Percentiles rank a stretch among this genome's conserved stretches.
Evolutionary conservation across 2,329 filamentous ascomycete genomes (phyloP).

Genomic region (Chalaropsis ovoidea): DNA sequence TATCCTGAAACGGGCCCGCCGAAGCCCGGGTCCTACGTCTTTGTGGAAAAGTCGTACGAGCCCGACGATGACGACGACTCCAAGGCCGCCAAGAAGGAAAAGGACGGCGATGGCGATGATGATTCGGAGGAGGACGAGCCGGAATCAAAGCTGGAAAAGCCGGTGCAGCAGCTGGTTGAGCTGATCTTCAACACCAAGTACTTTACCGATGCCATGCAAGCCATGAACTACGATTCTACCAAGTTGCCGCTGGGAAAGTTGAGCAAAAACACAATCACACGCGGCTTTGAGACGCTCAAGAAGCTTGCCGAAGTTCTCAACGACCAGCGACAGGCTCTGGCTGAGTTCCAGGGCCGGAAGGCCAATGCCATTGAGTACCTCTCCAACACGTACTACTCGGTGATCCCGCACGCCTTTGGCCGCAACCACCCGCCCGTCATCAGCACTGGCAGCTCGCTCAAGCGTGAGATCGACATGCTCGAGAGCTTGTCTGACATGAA

Average conservation of each 20-base stretch:
- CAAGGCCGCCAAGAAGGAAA: constrained; percentile 26
- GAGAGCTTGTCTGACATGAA: constrained; percentile 81
- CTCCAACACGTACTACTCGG: constrained; percentile 69
- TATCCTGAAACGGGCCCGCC: constrained; percentile 49
- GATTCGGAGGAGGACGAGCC: constrained; percentile 34
- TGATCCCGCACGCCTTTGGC: constrained; percentile 75
- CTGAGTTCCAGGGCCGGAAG: constrained; percentile 36
- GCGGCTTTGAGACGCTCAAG: constrained; percentile 68
- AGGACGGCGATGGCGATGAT: constrained; percentile 24
- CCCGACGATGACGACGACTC: constrained; percentile 51
- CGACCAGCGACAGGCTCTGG: constrained; percentile 39
- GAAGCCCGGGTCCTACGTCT: constrained; percentile 63
- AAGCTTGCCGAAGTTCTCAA: constrained; percentile 59
- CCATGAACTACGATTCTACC: constrained; percentile 60
- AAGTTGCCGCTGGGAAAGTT: constrained; percentile 79
- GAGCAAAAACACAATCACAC: constrained; percentile 63
- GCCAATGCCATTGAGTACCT: constrained; percentile 46
- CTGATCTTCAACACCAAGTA: constrained; percentile 74
- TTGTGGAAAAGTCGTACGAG: constrained; percentile 68
- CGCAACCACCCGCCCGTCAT: constrained; percentile 64
- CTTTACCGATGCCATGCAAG: constrained; percentile 56
- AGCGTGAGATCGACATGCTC: constrained; percentile 67
- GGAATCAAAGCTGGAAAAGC: constrained; percentile 39
- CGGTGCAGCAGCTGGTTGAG: constrained; percentile 59
- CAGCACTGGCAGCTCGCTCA: constrained; percentile 45